Evolutionary conservation across 805 yeast genomes (phyloP).

Genomic region (Candida nemodendra): DNA sequence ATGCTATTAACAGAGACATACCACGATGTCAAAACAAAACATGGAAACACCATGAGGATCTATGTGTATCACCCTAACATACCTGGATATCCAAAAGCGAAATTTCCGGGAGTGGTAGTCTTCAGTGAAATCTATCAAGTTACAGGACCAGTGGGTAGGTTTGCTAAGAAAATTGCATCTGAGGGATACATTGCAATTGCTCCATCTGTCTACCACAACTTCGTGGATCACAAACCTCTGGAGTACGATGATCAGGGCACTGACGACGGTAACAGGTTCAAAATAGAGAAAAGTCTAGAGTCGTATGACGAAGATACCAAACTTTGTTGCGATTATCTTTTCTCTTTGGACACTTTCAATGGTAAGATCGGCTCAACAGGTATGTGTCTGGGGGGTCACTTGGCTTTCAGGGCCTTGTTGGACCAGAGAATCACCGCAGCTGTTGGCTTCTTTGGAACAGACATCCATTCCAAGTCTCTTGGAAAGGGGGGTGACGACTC

Average conservation of each 20-base stretch:
- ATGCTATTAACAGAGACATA: constrained; percentile 71
- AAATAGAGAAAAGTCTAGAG: constrained; percentile 61
- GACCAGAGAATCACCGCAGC: constrained; percentile 65
- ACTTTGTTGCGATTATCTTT: constrained; percentile 61
- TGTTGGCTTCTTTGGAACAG: constrained; percentile 79
- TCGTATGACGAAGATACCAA: constrained; percentile 76
- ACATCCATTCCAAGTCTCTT: constrained; percentile 65
- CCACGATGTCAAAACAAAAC: constrained; percentile 64
- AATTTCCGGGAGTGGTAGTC: constrained; percentile 78
- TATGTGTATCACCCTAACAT: constrained; percentile 66
- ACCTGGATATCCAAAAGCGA: constrained; percentile 72
- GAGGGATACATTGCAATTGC: constrained; percentile 79
- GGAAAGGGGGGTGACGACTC: constrained; percentile 74
- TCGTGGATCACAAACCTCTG: constrained; percentile 58
- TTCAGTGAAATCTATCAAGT: constrained; percentile 81
- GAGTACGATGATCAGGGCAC: constrained; percentile 73
- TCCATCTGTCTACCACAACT: constrained; percentile 78
- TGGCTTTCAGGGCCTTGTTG: constrained; percentile 68
- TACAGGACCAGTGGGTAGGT: constrained; percentile 77
- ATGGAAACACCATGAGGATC: constrained; percentile 65
- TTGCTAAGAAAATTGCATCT: constrained; percentile 75
- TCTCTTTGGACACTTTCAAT: constrained; percentile 57
- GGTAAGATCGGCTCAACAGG: constrained; percentile 82
- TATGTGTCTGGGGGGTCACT: constrained; percentile 84
- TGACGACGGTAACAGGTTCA: constrained; percentile 67